Evolutionary conservation across 306 rosid genomes (phyloP), one percentile per base, ranked within the genome.

Genomic region (Malus fusca): DNA sequence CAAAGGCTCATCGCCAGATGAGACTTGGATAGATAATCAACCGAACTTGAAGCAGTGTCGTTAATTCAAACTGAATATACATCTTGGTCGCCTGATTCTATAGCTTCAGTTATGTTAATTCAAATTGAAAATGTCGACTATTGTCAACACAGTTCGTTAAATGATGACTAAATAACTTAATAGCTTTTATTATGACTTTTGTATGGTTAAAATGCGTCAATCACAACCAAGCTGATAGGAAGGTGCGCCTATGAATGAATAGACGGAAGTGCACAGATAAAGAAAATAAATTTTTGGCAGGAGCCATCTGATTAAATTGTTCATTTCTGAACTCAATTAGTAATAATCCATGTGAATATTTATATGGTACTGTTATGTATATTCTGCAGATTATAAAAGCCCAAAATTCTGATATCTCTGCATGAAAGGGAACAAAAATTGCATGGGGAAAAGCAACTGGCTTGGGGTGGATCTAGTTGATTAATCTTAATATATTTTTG

Each of bases 331-430:
- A 64, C 35, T 51, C 28, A 72, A 25, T 65, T 25, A 2, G 44
- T 9, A 42, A 31, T 25, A 68, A 67, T 37, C 63, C 67, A 33
- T 37, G 59, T 67, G 79, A 52, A 66, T 19, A 51, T 64, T 30
- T 19, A 42, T 62, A 30, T 63, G 37, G 28, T 4, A 58, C 55
- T 48, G 17, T 48, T 61, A 43, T 44, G 35, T 12, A 11, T 19
- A 48, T 15, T 48, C 11, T 25, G 63, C 53, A n/a, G 68, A 73
- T 65, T 79, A 66, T 78, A 37, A 66, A 52, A 67, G 46, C 78
- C 58, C 40, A 44, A 66, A 73, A 1, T 73, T 31, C 25, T 71
- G 69, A 53, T 43, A 25, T 61, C 23, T 37, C 31, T 74, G 22
- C 31, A 73, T 73, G 74, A 33, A 66, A 33, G 48, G 56, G 72